phyloP scores from a whole-genome alignment of 2,329 filamentous ascomycete genomes.

The Decorospora gaudefroyi region DNA sequence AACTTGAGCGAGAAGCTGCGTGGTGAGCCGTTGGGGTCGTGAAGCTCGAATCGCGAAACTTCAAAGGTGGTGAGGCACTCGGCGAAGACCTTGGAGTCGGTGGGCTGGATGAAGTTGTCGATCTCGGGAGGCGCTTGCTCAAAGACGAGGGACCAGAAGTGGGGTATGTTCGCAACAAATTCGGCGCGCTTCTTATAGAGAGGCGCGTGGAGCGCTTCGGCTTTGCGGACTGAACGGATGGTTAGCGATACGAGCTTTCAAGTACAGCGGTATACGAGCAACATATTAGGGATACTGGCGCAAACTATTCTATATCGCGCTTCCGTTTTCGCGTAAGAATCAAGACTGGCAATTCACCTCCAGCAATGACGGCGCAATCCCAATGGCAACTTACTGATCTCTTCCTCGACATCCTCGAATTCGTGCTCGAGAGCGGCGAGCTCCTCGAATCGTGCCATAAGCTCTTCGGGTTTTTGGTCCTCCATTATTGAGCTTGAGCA shows the following conservation, averaged over 20 bases:
- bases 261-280: too few relatives aligned
- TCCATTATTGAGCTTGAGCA: slow-evolving; percentile 30
- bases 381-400: slow-evolving; percentile 65
- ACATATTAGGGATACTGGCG: too few relatives aligned
- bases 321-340: too few relatives aligned
- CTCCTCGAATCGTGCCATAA: slow-evolving; percentile 65
- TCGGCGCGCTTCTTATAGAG: slow-evolving; percentile 77
- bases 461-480: slow-evolving; percentile 29
- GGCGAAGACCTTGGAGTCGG: slow-evolving; percentile 74
- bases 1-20: slow-evolving; percentile 73
- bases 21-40: slow-evolving; percentile 70
- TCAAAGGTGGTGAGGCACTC: slow-evolving; percentile 68
- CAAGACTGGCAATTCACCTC: too few relatives aligned
- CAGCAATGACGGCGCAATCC: too few relatives aligned
- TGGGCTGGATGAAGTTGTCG: slow-evolving; percentile 83
- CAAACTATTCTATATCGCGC: too few relatives aligned
- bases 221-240: slow-evolving; percentile 67
- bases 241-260: slow-evolving; percentile 13
- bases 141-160: slow-evolving; percentile 95
- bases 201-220: slow-evolving; percentile 68
- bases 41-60: slow-evolving; percentile 81
- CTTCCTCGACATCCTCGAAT: slow-evolving; percentile 80
- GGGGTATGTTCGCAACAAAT: slow-evolving; percentile 71
- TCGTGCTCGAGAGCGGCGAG: slow-evolving; percentile 79
- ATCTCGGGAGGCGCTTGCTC: slow-evolving; percentile 84